These are phyloP conservation scores for Posidonia oceanica DNA, from an alignment of 116 monocot species.

Conservation along the genomic window DNA sequence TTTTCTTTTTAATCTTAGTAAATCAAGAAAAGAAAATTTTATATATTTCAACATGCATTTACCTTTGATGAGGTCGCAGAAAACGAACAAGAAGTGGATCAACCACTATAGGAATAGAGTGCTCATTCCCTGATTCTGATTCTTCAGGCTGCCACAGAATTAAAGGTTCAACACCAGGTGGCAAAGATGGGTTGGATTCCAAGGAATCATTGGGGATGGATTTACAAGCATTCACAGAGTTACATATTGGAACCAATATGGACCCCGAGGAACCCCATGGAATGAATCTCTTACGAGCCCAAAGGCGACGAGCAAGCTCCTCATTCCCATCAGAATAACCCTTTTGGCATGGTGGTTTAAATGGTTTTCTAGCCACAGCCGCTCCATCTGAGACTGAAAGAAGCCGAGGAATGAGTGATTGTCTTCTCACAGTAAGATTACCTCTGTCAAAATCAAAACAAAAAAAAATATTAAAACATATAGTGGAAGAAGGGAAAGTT, in stretches of 20 bases:
- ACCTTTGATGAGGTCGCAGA: conserved; percentile 98
- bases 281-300: conserved; percentile 80
- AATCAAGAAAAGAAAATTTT: neutral
- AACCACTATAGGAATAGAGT: conserved; percentile 38
- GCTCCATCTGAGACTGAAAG: conserved; percentile 88
- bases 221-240: conserved; percentile 21
- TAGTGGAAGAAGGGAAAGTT: neutral
- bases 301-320: conserved; percentile 73
- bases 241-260: conserved; percentile 36
- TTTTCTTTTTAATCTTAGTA: too few species aligned
- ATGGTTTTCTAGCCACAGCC: conserved; percentile 74
- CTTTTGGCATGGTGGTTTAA: conserved; percentile 68
- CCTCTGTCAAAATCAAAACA: conserved; percentile 36
- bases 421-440: conserved; percentile 68
- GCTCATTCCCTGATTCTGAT: conserved; percentile 16
- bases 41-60: neutral
- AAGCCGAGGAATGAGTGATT: conserved; percentile 79
- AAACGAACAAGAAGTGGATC: conserved; percentile 70
- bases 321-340: conserved; percentile 56
- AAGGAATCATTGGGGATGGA: conserved; percentile 21
- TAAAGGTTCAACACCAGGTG: conserved; percentile 76
- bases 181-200: conserved; percentile 41
- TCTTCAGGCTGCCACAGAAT: conserved; percentile 69
- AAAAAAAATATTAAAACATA: neutral
- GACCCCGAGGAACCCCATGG: conserved; percentile 76